phyloP scores from a whole-genome alignment of 768 basidiomycete genomes.

The Mrakia frigida region DNA sequence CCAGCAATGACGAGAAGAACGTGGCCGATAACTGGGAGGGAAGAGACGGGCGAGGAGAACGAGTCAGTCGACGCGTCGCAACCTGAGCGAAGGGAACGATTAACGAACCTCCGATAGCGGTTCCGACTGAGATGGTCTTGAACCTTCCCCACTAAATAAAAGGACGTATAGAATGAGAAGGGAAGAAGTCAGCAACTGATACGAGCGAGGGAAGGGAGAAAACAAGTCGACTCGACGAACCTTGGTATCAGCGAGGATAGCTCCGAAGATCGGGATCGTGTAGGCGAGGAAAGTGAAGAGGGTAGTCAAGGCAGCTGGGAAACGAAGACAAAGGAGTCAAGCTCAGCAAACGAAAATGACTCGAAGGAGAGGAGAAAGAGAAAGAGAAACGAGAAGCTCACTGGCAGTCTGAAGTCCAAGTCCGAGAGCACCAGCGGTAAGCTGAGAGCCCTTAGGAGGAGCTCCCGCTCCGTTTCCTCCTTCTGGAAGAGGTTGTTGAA shows the following conservation, averaged over 20 bases:
- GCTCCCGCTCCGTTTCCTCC: slow-evolving; percentile 32
- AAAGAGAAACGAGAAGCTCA: background rate
- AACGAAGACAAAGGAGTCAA: background rate
- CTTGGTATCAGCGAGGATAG: slow-evolving; percentile 43
- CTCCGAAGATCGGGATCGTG: slow-evolving; percentile 41
- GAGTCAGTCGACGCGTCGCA: slow-evolving; percentile 34
- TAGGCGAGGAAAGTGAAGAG: slow-evolving; percentile 40
- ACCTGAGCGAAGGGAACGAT: background rate
- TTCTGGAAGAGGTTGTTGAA: background rate
- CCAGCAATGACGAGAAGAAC: slow-evolving; percentile 20
- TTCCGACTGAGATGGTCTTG: slow-evolving; percentile 29
- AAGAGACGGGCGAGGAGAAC: background rate
- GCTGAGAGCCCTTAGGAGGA: background rate
- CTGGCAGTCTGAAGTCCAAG: slow-evolving; percentile 7
- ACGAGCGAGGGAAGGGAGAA: no score
- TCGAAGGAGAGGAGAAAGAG: no score
- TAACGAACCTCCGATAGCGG: background rate
- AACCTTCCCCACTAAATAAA: slow-evolving; percentile 34
- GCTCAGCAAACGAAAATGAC: no score
- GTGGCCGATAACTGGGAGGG: background rate
- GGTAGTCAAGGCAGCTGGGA: slow-evolving; percentile 6
- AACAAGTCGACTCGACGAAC: no score
- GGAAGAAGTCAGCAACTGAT: no score
- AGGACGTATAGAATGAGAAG: no score
- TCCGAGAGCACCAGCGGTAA: slow-evolving; percentile 2